Conservation (phyloP, 2,329 filamentous ascomycete species). For the Aureobasidium subglaciale region DNA sequence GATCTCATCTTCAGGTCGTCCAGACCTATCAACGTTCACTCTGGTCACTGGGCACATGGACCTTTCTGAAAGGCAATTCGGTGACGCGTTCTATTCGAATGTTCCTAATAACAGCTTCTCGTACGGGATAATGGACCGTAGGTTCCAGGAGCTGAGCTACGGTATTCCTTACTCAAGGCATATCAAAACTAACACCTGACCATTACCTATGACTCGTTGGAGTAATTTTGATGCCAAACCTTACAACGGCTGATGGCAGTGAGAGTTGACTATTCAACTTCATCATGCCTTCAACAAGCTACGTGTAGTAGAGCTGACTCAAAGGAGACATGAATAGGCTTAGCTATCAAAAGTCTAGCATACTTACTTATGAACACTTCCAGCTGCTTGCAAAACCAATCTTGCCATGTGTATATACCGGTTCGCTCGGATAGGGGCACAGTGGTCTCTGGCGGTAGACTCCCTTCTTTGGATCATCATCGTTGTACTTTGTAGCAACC, state of each 20-base stretch:
- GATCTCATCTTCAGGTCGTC: neutral
- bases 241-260: no score
- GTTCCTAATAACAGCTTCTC: neutral
- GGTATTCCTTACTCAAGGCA: neutral
- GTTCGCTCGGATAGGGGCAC: neutral
- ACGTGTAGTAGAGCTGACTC: no score
- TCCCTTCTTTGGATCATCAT: slow-evolving; percentile 20
- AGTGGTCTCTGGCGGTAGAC: slow-evolving; percentile 2
- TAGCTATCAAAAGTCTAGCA: no score
- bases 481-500: slow-evolving; percentile 29
- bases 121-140: slow-evolving; percentile 3
- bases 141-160: neutral
- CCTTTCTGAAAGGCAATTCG: neutral
- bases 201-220: slow-evolving; percentile 2
- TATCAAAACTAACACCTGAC: slow-evolving; percentile 1
- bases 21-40: neutral
- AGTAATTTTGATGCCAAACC: no score
- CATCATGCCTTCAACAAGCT: no score
- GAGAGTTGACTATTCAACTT: no score
- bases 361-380: slow-evolving; percentile 19
- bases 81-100: slow-evolving; percentile 1
- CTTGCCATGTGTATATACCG: neutral
- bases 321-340: no score
- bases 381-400: neutral
- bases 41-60: neutral